Percentiles rank a stretch among this genome's conserved stretches.
Conservation (phyloP, 805 yeast species). For the Sugiyamaella smithiae region DNA sequence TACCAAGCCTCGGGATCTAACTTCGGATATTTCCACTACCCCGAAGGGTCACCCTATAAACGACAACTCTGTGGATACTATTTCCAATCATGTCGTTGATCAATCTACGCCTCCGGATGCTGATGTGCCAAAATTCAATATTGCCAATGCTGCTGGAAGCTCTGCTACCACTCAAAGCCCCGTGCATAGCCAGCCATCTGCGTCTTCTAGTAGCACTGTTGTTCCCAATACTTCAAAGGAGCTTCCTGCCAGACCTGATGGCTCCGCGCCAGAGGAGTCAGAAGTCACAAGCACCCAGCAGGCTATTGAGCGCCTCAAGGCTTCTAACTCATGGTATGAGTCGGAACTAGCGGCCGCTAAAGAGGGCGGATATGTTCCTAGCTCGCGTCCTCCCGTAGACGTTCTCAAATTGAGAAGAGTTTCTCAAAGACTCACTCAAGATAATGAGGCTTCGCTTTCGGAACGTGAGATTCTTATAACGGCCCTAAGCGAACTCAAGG, state of each 20-base stretch:
- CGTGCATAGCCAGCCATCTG: not conserved
- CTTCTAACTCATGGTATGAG: conserved; percentile 33
- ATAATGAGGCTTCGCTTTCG: conserved; percentile 21
- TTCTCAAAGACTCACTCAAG: conserved; percentile 30
- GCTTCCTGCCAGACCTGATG: not conserved
- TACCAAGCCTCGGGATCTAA: not conserved
- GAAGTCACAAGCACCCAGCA: conserved; percentile 12
- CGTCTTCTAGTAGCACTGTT: not conserved
- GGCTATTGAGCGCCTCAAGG: conserved; percentile 30
- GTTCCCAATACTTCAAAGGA: not conserved
- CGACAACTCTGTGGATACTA: not conserved
- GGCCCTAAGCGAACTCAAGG: conserved; percentile 27
- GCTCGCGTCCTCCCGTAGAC: conserved; percentile 28
- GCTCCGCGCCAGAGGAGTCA: not conserved
- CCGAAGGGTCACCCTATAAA: not conserved
- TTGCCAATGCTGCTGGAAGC: not conserved
- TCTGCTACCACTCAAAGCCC: not conserved
- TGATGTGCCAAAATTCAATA: not conserved
- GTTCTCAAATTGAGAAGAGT: conserved; percentile 28
- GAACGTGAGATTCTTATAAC: conserved; percentile 29
- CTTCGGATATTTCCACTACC: not conserved
- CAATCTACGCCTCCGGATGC: conserved; percentile 16
- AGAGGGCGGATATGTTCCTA: conserved; percentile 29
- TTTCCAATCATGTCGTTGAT: conserved; percentile 10
- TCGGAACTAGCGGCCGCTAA: conserved; percentile 28